These are phyloP conservation scores for Tolypocladium album DNA, from an alignment of 2,329 filamentous ascomycete species.

Conservation along the genomic window DNA sequence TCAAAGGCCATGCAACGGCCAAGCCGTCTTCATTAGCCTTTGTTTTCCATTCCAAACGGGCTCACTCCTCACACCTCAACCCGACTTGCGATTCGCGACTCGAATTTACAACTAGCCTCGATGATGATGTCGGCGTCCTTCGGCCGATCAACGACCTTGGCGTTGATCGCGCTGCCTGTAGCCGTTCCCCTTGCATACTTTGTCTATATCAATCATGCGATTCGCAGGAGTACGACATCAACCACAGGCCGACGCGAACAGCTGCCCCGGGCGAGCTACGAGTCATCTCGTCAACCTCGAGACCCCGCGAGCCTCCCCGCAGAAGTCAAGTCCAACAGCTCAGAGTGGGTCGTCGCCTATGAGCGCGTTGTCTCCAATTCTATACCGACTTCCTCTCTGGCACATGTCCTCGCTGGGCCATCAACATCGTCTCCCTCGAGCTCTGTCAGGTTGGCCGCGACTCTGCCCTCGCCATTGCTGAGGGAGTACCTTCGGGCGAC, in stretches of 20 bases:
- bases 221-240: conserved; percentile 5
- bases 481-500: conserved; percentile 15
- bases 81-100: too few relatives aligned
- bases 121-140: neutral
- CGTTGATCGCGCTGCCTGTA: conserved; percentile 1
- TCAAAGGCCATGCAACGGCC: neutral
- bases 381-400: conserved; percentile 6
- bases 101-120: too few relatives aligned
- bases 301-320: conserved; percentile 8
- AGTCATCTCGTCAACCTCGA: neutral
- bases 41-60: neutral
- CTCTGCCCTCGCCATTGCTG: conserved; percentile 10
- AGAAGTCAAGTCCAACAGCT: conserved; percentile 8
- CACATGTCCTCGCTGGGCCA: neutral
- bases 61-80: too few relatives aligned
- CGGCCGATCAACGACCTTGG: neutral
- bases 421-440: conserved; percentile 8
- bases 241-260: neutral
- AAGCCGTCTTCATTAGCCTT: neutral
- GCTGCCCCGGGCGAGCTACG: neutral
- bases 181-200: conserved; percentile 7
- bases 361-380: conserved; percentile 16
- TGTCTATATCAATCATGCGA: conserved; percentile 4
- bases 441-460: neutral
- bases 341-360: conserved; percentile 15